Conservation (phyloP, 768 basidiomycete genomes). For the Dictyophora rubrovolvata region DNA sequence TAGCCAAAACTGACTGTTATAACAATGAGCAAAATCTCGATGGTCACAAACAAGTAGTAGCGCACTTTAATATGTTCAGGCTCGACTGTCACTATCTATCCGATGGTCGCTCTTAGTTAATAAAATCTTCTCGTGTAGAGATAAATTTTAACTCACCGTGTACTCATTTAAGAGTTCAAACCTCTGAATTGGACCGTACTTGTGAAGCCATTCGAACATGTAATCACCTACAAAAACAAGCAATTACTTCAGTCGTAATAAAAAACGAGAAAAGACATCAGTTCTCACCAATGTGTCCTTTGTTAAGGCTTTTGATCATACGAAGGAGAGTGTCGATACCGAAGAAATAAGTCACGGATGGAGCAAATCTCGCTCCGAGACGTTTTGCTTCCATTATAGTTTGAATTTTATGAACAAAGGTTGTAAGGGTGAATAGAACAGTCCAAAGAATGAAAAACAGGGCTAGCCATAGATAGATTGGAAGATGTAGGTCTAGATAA, state of each 20-base stretch:
- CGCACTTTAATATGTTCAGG: conserved; percentile 24
- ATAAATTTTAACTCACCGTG: neutral
- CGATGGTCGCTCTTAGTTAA: neutral
- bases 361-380: neutral
- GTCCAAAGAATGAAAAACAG: neutral
- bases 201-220: neutral
- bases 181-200: neutral
- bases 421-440: neutral
- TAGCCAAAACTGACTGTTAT: conserved; percentile 29
- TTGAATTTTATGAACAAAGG: neutral
- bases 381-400: neutral
- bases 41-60: neutral
- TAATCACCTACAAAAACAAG: neutral
- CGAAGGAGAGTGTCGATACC: conserved; percentile 21
- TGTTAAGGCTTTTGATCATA: conserved; percentile 14
- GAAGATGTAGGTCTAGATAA: neutral
- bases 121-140: neutral
- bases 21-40: neutral
- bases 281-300: conserved; percentile 29
- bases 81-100: conserved; percentile 5
- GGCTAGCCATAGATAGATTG: neutral
- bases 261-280: neutral
- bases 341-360: neutral
- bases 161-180: neutral
- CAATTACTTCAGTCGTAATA: neutral